Evolutionary conservation across 1,284 basidiomycete genomes (phyloP).

Genomic region (Golubevia pallescens): DNA sequence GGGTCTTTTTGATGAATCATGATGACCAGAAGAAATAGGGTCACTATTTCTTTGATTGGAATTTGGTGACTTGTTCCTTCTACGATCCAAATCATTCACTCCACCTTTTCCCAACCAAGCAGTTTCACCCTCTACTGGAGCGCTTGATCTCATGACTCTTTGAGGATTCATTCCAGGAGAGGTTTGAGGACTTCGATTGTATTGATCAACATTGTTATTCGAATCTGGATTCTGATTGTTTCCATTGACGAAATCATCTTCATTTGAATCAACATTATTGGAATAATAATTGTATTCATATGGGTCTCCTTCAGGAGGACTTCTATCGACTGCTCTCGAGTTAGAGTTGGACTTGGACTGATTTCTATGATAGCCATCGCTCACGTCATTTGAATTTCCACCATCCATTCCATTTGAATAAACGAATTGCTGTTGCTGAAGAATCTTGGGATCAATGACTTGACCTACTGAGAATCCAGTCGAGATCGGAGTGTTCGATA

Average conservation of each 20-base stretch:
- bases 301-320: conserved; percentile 15
- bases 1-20: conserved; percentile 4
- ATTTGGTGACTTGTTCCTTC: conserved; percentile 5
- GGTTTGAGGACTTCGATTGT: conserved; percentile 5
- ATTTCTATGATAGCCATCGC: too few species aligned
- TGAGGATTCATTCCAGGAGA: conserved; percentile 11
- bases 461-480: conserved; percentile 39
- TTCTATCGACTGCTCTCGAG: too few species aligned
- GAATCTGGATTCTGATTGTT: conserved; percentile 6
- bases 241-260: neutral
- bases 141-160: neutral
- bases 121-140: conserved; percentile 2
- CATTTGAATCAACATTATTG: neutral
- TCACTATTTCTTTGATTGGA: neutral
- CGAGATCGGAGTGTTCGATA: conserved; percentile 12
- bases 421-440: conserved; percentile 25
- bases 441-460: conserved; percentile 37
- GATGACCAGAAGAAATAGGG: neutral
- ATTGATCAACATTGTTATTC: conserved; percentile 19
- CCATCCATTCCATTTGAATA: conserved; percentile 14
- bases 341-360: conserved; percentile 14
- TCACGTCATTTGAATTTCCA: conserved; percentile 2
- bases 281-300: too few species aligned
- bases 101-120: conserved; percentile 13
- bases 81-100: neutral